Conservation (phyloP, 805 yeast species). For the Monosporozyma aerobia region DNA sequence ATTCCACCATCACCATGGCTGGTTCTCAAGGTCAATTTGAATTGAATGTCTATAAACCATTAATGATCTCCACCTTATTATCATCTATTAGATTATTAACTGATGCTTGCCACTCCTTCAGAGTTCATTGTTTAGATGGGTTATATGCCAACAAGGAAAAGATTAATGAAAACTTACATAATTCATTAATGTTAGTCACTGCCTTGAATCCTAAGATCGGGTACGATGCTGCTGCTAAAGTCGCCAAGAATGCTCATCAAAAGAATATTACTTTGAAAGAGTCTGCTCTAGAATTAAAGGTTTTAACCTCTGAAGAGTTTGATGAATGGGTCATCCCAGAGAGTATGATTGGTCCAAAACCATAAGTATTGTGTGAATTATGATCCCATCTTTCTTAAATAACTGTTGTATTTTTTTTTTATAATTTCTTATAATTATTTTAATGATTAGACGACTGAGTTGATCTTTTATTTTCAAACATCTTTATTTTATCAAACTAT, state of each 20-base stretch:
- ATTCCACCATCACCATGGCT: slow-evolving; percentile 88
- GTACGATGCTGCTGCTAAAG: slow-evolving; percentile 94
- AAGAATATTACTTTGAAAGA: slow-evolving; percentile 93
- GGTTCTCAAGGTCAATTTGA: slow-evolving; percentile 99
- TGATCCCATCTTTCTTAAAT: not conserved
- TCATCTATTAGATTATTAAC: slow-evolving; percentile 81
- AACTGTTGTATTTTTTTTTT: not conserved
- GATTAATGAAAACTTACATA: slow-evolving; percentile 80
- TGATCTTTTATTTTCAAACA: not conserved
- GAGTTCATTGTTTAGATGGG: slow-evolving; percentile 91
- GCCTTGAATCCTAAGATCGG: slow-evolving; percentile 99
- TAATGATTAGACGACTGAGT: too few relatives aligned
- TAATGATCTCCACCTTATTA: slow-evolving; percentile 83
- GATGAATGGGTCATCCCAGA: slow-evolving; percentile 97
- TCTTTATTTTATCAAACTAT: too few relatives aligned
- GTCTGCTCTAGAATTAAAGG: slow-evolving; percentile 86
- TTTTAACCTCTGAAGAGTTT: slow-evolving; percentile 74
- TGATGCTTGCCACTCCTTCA: slow-evolving; percentile 85
- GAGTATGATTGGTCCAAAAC: slow-evolving; percentile 91
- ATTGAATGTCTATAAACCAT: slow-evolving; percentile 96
- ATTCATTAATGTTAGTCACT: slow-evolving; percentile 95
- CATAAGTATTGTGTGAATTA: slow-evolving; percentile 4
- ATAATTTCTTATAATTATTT: too few relatives aligned
- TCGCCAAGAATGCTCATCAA: slow-evolving; percentile 97
- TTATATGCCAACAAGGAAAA: slow-evolving; percentile 81